Conservation (phyloP, 768 basidiomycete genomes). For the Tricholoma furcatifolium region DNA sequence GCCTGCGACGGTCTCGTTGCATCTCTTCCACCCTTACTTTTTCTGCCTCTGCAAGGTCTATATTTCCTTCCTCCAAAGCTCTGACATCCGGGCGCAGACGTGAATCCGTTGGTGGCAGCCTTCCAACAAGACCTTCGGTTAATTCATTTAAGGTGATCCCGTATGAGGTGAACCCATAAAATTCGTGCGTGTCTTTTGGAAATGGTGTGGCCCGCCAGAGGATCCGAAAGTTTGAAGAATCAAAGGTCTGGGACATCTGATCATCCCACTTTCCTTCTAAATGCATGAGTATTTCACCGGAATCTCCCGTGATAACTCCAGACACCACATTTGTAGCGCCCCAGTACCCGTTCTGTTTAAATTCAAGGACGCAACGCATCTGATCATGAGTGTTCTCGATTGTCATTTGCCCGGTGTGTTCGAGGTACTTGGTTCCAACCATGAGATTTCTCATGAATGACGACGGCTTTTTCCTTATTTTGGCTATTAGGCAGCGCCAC, state of each 20-base stretch:
- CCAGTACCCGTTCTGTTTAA: conserved; percentile 86
- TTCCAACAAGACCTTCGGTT: conserved; percentile 58
- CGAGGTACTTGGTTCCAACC: conserved; percentile 89
- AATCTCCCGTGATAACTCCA: conserved; percentile 53
- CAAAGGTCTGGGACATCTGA: conserved; percentile 66
- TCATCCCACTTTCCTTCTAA: conserved; percentile 94
- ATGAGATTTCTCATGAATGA: conserved; percentile 88
- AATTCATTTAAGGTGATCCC: conserved; percentile 83
- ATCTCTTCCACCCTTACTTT: conserved; percentile 73
- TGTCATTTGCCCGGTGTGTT: conserved; percentile 78
- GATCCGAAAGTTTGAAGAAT: conserved; percentile 65
- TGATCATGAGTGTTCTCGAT: conserved; percentile 62
- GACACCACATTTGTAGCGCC: conserved; percentile 72
- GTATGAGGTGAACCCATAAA: conserved; percentile 83
- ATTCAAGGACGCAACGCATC: conserved; percentile 70
- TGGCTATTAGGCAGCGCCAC: background rate
- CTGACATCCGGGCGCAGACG: conserved; percentile 79
- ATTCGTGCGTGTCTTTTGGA: conserved; percentile 65
- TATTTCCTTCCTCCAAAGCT: conserved; percentile 75
- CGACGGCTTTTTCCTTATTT: conserved; percentile 75
- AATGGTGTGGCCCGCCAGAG: conserved; percentile 79
- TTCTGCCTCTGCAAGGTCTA: conserved; percentile 68
- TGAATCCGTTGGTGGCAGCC: conserved; percentile 80
- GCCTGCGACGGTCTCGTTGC: conserved; percentile 70
- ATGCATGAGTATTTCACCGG: conserved; percentile 53